These are phyloP conservation scores for Hemisphaericaspora lyxosophila DNA, from an alignment of 1,139 yeast species.

Conservation along the genomic window DNA sequence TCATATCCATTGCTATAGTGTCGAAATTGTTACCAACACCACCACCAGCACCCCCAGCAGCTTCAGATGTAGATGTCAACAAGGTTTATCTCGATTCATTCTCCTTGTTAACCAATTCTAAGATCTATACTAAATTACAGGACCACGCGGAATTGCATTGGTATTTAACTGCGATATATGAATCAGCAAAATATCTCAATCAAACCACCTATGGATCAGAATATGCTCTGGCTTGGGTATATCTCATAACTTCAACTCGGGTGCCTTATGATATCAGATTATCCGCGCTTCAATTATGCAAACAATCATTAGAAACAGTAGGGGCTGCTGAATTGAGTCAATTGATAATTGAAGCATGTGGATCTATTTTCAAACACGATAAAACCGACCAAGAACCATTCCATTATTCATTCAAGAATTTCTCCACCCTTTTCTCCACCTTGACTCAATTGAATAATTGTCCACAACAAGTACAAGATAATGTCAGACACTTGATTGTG, in stretches of 20 bases:
- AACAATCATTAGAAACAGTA: conserved; percentile 18
- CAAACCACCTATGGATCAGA: conserved; percentile 8
- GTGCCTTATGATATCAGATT: conserved; percentile 35
- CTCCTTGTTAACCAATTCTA: conserved; percentile 38
- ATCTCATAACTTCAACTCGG: conserved; percentile 37
- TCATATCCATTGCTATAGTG: conserved; percentile 35
- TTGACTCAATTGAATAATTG: conserved; percentile 40
- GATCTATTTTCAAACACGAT: conserved; percentile 5
- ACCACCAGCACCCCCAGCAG: too few species aligned
- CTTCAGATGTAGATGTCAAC: conserved; percentile 7
- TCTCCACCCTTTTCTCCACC: conserved; percentile 36
- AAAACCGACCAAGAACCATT: conserved; percentile 19
- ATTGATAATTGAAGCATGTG: conserved; percentile 17
- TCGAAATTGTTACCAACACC: too few species aligned
- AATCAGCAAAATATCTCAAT: conserved; percentile 7
- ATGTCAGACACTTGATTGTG: conserved; percentile 48
- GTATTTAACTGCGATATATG: conserved; percentile 47
- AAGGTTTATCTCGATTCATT: conserved; percentile 21
- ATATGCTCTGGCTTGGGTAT: conserved; percentile 43
- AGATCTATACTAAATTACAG: conserved; percentile 50
- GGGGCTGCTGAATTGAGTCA: conserved; percentile 23
- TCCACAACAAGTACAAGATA: conserved; percentile 21
- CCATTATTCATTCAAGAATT: conserved; percentile 29
- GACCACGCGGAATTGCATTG: conserved; percentile 48
- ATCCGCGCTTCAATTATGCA: conserved; percentile 28